These are phyloP conservation scores for Grigorovia jiainica DNA, from an alignment of 805 yeast genomes.

Conservation along the genomic window DNA sequence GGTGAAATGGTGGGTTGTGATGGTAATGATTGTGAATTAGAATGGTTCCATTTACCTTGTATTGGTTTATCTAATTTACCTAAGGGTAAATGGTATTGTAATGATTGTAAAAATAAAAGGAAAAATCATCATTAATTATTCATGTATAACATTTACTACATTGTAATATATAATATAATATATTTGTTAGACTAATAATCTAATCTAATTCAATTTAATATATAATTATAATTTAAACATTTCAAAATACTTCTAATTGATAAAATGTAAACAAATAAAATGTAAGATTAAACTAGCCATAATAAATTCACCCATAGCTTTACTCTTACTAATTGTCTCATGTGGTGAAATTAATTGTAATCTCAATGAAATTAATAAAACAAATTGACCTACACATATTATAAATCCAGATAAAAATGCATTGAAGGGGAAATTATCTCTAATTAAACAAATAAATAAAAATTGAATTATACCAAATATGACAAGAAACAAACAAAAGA, in stretches of 20 bases:
- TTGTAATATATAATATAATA: too few species aligned
- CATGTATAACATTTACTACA: too few species aligned
- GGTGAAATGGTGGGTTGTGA: constrained; percentile 99
- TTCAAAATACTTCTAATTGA: constrained; percentile 41
- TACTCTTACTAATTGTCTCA: constrained; percentile 37
- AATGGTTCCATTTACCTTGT: constrained; percentile 95
- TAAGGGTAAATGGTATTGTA: constrained; percentile 76
- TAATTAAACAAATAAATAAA: constrained; percentile 62
- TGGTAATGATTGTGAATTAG: constrained; percentile 82
- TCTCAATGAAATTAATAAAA: constrained; percentile 72
- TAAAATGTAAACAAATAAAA: constrained; percentile 82
- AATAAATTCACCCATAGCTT: constrained; percentile 81
- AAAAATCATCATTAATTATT: too few species aligned
- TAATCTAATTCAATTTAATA: too few species aligned
- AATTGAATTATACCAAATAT: constrained; percentile 71
- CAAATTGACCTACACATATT: constrained; percentile 92
- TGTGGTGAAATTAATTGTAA: constrained; percentile 52
- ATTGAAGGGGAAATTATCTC: constrained; percentile 86
- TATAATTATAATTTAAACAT: neutral
- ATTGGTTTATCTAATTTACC: constrained; percentile 82
- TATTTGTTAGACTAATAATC: too few species aligned
- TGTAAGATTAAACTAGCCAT: constrained; percentile 84
- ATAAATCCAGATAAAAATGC: constrained; percentile 92
- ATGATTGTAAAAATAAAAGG: constrained; percentile 39
- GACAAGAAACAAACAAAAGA: constrained; percentile 67